These are phyloP conservation scores for Chytridiales sp. DNA, from an alignment of 371 early-diverging fungal genomes.

Conservation along the genomic window DNA sequence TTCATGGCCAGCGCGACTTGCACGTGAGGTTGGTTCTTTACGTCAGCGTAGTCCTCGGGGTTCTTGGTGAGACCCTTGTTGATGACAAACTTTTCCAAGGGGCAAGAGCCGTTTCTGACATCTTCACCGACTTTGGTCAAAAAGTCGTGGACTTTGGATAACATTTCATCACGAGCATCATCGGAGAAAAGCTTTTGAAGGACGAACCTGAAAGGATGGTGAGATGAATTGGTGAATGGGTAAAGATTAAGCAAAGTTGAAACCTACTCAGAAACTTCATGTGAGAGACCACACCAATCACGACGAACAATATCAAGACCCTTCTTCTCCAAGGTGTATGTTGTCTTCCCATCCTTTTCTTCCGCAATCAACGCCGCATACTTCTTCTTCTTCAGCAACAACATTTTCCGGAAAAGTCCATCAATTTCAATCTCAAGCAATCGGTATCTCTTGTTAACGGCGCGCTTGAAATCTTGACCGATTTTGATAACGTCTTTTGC, in stretches of 20 bases:
- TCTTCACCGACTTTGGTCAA: conserved; percentile 68
- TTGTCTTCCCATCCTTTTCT: conserved; percentile 56
- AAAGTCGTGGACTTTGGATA: conserved; percentile 75
- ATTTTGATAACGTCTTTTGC: conserved; percentile 75
- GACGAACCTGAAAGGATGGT: conserved; percentile 53
- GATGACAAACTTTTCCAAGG: conserved; percentile 88
- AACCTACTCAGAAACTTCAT: conserved; percentile 80
- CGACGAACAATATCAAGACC: conserved; percentile 98
- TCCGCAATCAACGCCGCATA: conserved; percentile 91
- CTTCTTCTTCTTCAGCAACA: conserved; percentile 98
- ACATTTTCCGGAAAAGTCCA: conserved; percentile 89
- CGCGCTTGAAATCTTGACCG: conserved; percentile 75
- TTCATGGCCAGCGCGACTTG: conserved; percentile 91
- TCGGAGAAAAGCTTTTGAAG: conserved; percentile 75
- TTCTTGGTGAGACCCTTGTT: conserved; percentile 93
- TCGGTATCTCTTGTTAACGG: conserved; percentile 91
- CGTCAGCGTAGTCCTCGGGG: conserved; percentile 90
- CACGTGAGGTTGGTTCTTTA: conserved; percentile 93
- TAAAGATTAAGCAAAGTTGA: conserved; percentile 16
- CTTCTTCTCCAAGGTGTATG: conserved; percentile 84
- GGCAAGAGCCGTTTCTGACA: conserved; percentile 68
- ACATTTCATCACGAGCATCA: conserved; percentile 70
- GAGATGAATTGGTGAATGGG: conserved; percentile 5
- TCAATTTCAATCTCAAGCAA: conserved; percentile 98
- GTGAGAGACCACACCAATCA: conserved; percentile 97